Base-by-base conservation (phyloP, 2,329 filamentous ascomycete genomes). In the Tolypocladium capitatum region DNA sequence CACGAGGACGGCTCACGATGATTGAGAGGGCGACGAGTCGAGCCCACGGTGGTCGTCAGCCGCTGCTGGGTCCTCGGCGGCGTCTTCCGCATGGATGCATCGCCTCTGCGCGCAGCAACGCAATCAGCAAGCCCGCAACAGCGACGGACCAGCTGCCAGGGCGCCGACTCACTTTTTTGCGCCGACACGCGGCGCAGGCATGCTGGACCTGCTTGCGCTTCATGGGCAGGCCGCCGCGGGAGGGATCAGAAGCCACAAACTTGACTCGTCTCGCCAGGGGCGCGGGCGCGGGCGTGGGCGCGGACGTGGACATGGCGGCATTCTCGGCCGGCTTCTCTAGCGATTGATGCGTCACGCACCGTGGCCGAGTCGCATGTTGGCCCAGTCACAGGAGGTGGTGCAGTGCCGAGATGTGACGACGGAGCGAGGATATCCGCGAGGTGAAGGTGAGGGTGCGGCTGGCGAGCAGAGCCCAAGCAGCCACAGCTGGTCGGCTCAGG, bases 191-290 rank as follows among this genome's bases (percentile, higher is more conserved):
- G 0, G 68, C 65, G 52, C 78, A 81, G 5, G 78, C 78, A 30
- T 79, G 75, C 49, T 72, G 69, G 21, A 78, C 75, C 56, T 81
- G 78, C 53, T 76, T 76, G 45, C 77, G 66, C 63, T 81, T 81
- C 47, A 76, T 65, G 5, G 76, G 76, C 49, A 79, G 61, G 18
- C 75, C 76, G 43, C 65, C 65, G 16, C 65, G 59, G 24, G 66
- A 66, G 6, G 67, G 66, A 59, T 80, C 74, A 13, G 75, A 73
- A 46, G 70, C 74, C 49, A 81, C 72, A 58, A 80, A 81, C 56
- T 72, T 77, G 60, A 80, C 74, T 48, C 62, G 56, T 40, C 51
- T 50, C 31, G 50, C 48, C 30, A 44, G 45, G 1, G 46, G 28
- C 42, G 42, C 38, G 8, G 40, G 44, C 32, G 31, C 31, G 33